These are phyloP conservation scores for Talaromyces borbonicus DNA, from an alignment of 495 filamentous ascomycete genomes.

Conservation along the genomic window DNA sequence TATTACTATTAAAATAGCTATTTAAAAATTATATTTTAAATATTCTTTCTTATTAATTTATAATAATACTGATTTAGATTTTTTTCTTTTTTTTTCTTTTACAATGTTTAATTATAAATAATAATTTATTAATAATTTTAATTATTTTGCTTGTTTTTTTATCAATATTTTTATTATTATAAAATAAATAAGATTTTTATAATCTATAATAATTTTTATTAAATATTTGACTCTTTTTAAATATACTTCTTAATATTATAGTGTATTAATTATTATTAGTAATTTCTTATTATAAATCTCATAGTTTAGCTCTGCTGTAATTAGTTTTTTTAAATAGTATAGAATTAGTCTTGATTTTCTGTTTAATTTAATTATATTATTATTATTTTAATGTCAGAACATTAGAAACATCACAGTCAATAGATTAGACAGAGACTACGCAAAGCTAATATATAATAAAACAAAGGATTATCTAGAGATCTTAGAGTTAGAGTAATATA, in stretches of 20 bases:
- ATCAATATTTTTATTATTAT: not conserved
- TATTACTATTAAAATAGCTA: not conserved
- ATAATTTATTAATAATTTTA: not conserved
- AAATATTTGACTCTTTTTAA: not conserved
- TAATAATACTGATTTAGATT: not conserved
- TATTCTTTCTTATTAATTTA: not conserved
- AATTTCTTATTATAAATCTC: slow-evolving; percentile 2
- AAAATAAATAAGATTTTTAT: not conserved
- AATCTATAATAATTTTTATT: not conserved
- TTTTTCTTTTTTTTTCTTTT: not conserved
- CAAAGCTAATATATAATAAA: not conserved
- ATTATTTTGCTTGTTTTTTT: not conserved
- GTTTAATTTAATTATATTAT: slow-evolving; percentile 9
- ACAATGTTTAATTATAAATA: not conserved
- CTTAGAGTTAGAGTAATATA: not conserved
- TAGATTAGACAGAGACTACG: too few species aligned
- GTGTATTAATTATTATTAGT: not conserved
- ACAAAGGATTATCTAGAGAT: not conserved
- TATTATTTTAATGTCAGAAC: slow-evolving; percentile 3
- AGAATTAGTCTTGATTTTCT: slow-evolving; percentile 7
- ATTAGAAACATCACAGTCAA: not conserved
- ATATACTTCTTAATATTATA: too few species aligned
- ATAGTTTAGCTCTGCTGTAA: not conserved
- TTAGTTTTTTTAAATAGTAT: slow-evolving; percentile 4
- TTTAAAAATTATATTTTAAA: not conserved